Evolutionary conservation across 768 basidiomycete species (phyloP).

Genomic region (Kondoa subrosea): DNA sequence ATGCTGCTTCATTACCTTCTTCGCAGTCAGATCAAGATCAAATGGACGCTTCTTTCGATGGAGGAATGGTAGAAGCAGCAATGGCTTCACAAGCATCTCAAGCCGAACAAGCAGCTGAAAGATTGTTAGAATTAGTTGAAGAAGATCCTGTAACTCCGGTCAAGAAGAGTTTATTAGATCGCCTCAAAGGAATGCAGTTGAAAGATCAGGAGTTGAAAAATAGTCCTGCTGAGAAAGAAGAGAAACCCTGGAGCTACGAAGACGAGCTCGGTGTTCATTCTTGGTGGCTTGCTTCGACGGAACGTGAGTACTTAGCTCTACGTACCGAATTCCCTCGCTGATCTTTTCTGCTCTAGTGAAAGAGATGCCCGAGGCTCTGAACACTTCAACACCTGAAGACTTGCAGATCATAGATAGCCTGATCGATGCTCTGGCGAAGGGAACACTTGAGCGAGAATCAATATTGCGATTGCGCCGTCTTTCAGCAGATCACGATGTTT

Average conservation of each 20-base stretch:
- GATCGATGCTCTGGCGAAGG: neutral
- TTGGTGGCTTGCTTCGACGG: conserved; percentile 15
- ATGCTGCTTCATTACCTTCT: neutral
- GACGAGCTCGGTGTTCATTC: neutral
- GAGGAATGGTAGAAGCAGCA: conserved; percentile 60
- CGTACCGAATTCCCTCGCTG: neutral
- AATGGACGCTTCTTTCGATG: conserved; percentile 22
- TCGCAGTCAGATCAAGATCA: conserved; percentile 2
- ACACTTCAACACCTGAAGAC: neutral
- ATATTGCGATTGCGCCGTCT: neutral
- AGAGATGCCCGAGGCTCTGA: neutral
- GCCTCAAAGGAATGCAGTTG: neutral
- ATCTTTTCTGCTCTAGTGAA: neutral
- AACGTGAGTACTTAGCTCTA: conserved; percentile 3
- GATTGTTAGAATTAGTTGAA: conserved; percentile 69
- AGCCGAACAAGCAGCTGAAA: conserved; percentile 79
- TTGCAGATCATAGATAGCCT: neutral
- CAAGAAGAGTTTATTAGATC: neutral
- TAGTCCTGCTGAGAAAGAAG: conserved; percentile 8
- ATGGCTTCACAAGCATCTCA: conserved; percentile 74
- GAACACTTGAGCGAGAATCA: neutral
- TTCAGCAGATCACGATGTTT: neutral
- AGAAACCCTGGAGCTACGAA: neutral
- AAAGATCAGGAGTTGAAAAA: conserved; percentile 2
- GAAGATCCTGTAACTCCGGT: conserved; percentile 40